Base-by-base conservation (phyloP, 2,329 filamentous ascomycete genomes). In the Hymenoscyphus repandus region DNA sequence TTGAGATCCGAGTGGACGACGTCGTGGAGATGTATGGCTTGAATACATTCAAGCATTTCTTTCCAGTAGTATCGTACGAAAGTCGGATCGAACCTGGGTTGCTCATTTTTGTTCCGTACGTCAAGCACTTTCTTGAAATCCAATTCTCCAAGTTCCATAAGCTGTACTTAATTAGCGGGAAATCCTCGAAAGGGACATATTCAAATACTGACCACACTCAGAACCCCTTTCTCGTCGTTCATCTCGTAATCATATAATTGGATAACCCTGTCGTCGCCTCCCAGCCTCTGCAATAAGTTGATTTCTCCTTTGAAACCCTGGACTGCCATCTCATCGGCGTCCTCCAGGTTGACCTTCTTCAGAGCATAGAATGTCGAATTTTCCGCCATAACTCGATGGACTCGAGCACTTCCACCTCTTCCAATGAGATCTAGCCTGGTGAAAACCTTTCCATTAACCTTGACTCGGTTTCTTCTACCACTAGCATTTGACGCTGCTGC, bases 51-150 rank as follows among this genome's bases (percentile, higher is more conserved):
- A 15, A 99, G 83, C 93, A 99, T 99, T 71, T 99, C 93, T 69
- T 95, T 93, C 93, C 93, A 99, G 74, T 96, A 96, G 70, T 88
- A 95, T n/a, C 93, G 86, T 11, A 93, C 90, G 68, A 97, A 96
- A 47, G 86, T 88, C 1, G 89, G 79, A 65, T 99, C 93, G 54
- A 99, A 86, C 53, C 78, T 80, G 36, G 88, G 81, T 48, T 86
- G 81, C 54, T 90, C 85, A 0, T 76, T 79, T 62, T 84, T 88
- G 62, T 88, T 74, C 9, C 84, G 82, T 57, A 84, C 80, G 33
- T 83, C 85, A 57, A 99, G 78, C 48, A 97, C 83, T 49, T 86
- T 89, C 65, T 95, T 88, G 63, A 99, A 79, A 68, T 99, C 93
- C 18, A 92, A 82, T 70, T 99, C 93, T 58, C 93, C 93, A 66